Evolutionary conservation across 768 basidiomycete genomes (phyloP), one percentile per base, ranked within the genome.

Genomic region (Termitomyces sp.): DNA sequence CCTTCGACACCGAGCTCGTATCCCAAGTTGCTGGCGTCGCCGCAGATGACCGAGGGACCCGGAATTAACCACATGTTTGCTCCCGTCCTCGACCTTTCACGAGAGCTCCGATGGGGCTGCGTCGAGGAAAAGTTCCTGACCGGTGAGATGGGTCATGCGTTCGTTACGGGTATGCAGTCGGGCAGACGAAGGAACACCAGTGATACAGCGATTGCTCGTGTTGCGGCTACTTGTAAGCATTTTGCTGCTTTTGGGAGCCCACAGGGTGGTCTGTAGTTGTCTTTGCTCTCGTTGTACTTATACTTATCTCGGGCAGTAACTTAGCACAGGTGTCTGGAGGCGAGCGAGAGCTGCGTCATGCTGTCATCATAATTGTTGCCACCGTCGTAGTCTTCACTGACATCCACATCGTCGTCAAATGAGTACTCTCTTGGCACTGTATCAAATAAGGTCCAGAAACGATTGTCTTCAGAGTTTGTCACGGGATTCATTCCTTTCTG

Each of bases 211-310:
- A 78, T 77, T 53, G 84, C 83, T 27, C 77, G 83, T 25, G 71
- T 87, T 66, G 83, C 87, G 0, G 78, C 86, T 0, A 89, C 84
- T 0, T 89, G 85, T 77, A 89, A 89, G 59, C 86, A 88, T 68
- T 88, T 87, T 56, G 79, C 85, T 4, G 85, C 85, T 0, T 89
- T 82, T 56, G 86, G 86, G 4, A 81, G 81, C 34, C 86, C 85
- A 12, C 83, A 86, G 54, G 82, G 85, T 51, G 86, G 86, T 46
- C 59, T 87, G 85, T 87, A 62, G 69, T 84, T 73, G 3, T 7
- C 8, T 25, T 10, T 49, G 7, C 29, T 42, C 46, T 25, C 21
- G 23, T 29, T 29, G 29, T 25, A 14, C 17, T 11, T 16, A 43
- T 37, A 43, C 4, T 19, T 38, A 21, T 25, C 3, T 23, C 27